Evolutionary conservation across 208 protist species (phyloP).

Genomic region (Balamuthia mandrillaris): DNA sequence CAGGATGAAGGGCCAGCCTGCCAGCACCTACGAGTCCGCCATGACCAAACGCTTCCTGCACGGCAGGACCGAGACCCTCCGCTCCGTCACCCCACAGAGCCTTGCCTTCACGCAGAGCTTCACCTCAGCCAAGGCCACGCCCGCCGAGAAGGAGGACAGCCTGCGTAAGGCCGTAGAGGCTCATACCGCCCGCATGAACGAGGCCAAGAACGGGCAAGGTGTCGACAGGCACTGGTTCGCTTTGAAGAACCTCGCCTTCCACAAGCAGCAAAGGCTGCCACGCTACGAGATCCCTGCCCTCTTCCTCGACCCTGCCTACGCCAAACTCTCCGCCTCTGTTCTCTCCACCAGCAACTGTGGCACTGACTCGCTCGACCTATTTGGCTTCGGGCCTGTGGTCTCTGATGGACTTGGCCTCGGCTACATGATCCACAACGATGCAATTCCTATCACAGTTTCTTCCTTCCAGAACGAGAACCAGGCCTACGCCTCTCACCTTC

Average conservation of each 20-base stretch:
- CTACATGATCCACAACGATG: slow-evolving; percentile 33
- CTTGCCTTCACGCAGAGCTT: slow-evolving; percentile 3
- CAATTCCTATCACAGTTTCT: no score
- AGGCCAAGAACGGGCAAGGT: slow-evolving; percentile 20
- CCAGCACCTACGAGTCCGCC: slow-evolving; percentile 33
- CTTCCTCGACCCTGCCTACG: background rate
- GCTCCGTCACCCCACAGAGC: slow-evolving; percentile 2
- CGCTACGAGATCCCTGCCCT: background rate
- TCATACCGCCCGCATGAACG: background rate
- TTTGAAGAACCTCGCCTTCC: slow-evolving; percentile 11
- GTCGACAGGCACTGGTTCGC: slow-evolving; percentile 35
- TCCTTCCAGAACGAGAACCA: no score
- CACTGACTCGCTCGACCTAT: background rate
- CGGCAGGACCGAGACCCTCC: slow-evolving; percentile 9
- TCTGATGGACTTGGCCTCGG: slow-evolving; percentile 23
- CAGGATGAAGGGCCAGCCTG: background rate
- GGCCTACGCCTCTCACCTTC: no score
- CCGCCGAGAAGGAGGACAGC: background rate
- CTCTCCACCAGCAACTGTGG: slow-evolving; percentile 4
- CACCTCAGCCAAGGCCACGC: background rate
- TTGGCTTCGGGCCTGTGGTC: slow-evolving; percentile 18
- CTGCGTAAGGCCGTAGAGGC: slow-evolving; percentile 1
- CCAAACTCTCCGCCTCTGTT: background rate
- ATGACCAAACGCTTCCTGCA: slow-evolving; percentile 36
- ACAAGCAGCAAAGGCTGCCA: slow-evolving; percentile 3